Evolutionary conservation across 345 rosid species (phyloP).

Genomic region (Salix exigua): DNA sequence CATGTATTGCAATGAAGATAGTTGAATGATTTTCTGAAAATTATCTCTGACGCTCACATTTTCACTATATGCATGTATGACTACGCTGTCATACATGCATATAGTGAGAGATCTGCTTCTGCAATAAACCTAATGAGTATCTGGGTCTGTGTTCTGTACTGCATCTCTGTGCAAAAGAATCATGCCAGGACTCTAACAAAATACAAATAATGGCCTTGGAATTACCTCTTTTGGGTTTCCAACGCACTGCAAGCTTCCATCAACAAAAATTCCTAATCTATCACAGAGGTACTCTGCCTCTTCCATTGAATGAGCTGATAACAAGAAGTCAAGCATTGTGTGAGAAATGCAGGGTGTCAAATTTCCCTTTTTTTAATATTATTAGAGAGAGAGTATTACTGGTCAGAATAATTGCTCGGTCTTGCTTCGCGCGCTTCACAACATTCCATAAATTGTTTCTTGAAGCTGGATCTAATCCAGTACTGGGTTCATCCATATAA

Average conservation of each 20-base stretch:
- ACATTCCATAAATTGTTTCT: slow-evolving; percentile 85
- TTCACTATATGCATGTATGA: no score
- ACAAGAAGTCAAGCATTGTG: slow-evolving; percentile 8
- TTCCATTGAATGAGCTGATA: slow-evolving; percentile 91
- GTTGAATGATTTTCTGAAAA: no score
- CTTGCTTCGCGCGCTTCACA: slow-evolving; percentile 72
- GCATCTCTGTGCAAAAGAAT: background rate
- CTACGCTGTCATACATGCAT: no score
- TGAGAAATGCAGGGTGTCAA: background rate
- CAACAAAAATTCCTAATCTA: slow-evolving; percentile 81
- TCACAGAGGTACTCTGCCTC: slow-evolving; percentile 94
- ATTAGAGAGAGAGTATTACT: slow-evolving; percentile 35
- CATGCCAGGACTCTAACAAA: background rate
- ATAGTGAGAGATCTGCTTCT: no score
- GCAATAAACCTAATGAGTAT: no score
- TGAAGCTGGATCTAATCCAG: slow-evolving; percentile 97
- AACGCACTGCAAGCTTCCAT: slow-evolving; percentile 85
- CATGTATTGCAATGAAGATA: no score
- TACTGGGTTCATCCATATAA: slow-evolving; percentile 98
- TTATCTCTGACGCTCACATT: no score
- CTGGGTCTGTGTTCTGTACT: background rate
- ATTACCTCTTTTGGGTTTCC: slow-evolving; percentile 87
- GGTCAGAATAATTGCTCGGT: slow-evolving; percentile 83
- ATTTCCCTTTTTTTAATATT: background rate
- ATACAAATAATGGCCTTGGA: background rate